Conservation (phyloP, 306 rosid genomes). For the Cucurbita maxima region DNA sequence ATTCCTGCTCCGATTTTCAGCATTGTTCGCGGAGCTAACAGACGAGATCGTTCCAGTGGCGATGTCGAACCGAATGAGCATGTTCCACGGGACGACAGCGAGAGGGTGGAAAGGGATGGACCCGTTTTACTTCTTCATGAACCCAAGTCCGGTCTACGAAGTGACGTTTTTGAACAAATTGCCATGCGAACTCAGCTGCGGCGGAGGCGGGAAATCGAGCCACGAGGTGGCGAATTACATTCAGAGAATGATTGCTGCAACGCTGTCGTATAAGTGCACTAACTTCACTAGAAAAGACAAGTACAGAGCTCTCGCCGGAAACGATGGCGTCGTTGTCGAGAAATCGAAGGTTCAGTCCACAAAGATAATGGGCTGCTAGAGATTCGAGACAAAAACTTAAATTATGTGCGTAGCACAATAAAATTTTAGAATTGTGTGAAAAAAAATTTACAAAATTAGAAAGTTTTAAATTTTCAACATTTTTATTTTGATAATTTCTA, state of each 20-base stretch:
- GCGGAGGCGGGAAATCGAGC: constrained; percentile 39
- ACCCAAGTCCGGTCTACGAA: constrained; percentile 71
- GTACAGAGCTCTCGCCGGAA: constrained; percentile 75
- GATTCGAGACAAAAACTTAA: not conserved
- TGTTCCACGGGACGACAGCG: constrained; percentile 88
- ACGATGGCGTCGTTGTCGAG: constrained; percentile 54
- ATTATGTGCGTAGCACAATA: not conserved
- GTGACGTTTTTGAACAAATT: constrained; percentile 62
- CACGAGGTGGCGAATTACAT: constrained; percentile 80
- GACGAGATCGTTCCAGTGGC: constrained; percentile 83
- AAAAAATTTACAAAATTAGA: not conserved
- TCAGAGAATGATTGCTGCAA: constrained; percentile 60
- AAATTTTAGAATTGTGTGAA: not conserved
- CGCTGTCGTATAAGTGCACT: constrained; percentile 64
- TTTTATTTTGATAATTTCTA: no score
- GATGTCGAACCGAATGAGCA: constrained; percentile 69
- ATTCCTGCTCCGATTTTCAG: constrained; percentile 51
- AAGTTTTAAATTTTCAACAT: not conserved
- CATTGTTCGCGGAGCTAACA: constrained; percentile 54
- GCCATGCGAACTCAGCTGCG: constrained; percentile 39
- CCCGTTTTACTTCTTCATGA: constrained; percentile 84
- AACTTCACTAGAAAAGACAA: constrained; percentile 65
- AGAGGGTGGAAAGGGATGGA: constrained; percentile 92
- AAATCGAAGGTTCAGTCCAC: constrained; percentile 20
- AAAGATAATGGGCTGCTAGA: constrained; percentile 52